Evolutionary conservation across 2,329 filamentous ascomycete genomes (phyloP).

Genomic region (Pseudogymnoascus sp.): DNA sequence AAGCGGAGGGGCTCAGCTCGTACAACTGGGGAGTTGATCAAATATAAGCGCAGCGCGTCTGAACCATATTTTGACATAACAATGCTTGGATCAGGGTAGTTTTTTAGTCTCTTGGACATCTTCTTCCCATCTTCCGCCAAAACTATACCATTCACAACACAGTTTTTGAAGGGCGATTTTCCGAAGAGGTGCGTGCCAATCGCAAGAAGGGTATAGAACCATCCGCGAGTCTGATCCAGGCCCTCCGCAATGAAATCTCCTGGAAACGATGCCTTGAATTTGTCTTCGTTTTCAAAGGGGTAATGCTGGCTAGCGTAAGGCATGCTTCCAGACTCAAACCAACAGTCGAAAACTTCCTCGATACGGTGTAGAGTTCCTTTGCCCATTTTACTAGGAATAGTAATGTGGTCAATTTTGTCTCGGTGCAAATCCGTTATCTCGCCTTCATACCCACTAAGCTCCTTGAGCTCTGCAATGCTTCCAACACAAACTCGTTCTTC

Average conservation of each 20-base stretch:
- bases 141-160: constrained; percentile 92
- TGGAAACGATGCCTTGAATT: constrained; percentile 74
- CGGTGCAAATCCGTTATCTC: constrained; percentile 82
- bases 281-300: constrained; percentile 80
- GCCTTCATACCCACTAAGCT: constrained; percentile 78
- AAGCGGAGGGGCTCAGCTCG: constrained; percentile 85
- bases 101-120: constrained; percentile 96
- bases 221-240: constrained; percentile 86
- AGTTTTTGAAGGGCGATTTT: constrained; percentile 83
- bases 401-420: constrained; percentile 89
- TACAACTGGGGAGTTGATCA: constrained; percentile 95
- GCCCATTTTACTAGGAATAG: constrained; percentile 82
- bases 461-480: constrained; percentile 74
- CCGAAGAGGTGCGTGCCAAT: constrained; percentile 84
- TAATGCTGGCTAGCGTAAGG: constrained; percentile 88
- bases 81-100: constrained; percentile 80
- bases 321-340: constrained; percentile 96
- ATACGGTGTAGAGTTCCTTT: constrained; percentile 76
- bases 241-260: constrained; percentile 94
- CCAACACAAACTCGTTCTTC: constrained; percentile 83
- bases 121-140: constrained; percentile 94
- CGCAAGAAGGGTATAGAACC: constrained; percentile 92
- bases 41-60: constrained; percentile 85
- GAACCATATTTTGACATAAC: constrained; percentile 86
- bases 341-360: constrained; percentile 91